Evolutionary conservation across 805 yeast genomes (phyloP).

Genomic region (Candida cerambycidarum): DNA sequence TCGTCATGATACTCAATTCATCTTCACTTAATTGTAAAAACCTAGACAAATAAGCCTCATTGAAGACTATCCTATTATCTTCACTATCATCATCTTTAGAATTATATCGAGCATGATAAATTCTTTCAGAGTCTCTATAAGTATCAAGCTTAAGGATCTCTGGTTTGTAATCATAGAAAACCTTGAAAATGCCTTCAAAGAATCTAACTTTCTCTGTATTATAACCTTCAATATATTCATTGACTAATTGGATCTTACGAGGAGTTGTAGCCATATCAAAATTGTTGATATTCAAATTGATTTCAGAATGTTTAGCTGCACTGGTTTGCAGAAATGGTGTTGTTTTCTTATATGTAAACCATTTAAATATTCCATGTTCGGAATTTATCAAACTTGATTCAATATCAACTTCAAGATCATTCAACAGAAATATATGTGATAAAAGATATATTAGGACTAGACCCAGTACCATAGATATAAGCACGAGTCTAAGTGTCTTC

Average conservation of each 20-base stretch:
- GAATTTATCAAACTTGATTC: constrained; percentile 11
- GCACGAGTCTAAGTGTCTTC: constrained; percentile 1
- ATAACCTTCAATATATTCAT: constrained; percentile 8
- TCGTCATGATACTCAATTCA: constrained; percentile 45
- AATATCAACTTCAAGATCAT: constrained; percentile 14
- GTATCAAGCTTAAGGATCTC: constrained; percentile 38
- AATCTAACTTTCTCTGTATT: constrained; percentile 23
- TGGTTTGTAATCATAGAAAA: constrained; percentile 47
- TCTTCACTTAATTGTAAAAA: constrained; percentile 46
- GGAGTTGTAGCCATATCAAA: constrained; percentile 9
- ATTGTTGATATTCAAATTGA: constrained; percentile 12
- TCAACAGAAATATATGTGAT: constrained; percentile 1
- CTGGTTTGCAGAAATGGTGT: constrained; percentile 16
- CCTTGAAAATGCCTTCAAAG: constrained; percentile 43
- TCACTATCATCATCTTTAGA: constrained; percentile 28
- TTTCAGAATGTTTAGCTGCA: constrained; percentile 13
- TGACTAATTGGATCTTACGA: constrained; percentile 9
- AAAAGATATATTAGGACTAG: neutral
- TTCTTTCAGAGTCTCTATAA: constrained; percentile 47
- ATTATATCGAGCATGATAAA: constrained; percentile 54
- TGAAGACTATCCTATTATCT: constrained; percentile 35
- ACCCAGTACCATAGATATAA: constrained; percentile 3
- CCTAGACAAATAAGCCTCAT: constrained; percentile 51
- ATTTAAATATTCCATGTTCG: constrained; percentile 1
- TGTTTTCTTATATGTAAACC: constrained; percentile 10